These are phyloP conservation scores for Calonectria henricotiae DNA, from an alignment of 2,329 filamentous ascomycete species.

Conservation along the genomic window DNA sequence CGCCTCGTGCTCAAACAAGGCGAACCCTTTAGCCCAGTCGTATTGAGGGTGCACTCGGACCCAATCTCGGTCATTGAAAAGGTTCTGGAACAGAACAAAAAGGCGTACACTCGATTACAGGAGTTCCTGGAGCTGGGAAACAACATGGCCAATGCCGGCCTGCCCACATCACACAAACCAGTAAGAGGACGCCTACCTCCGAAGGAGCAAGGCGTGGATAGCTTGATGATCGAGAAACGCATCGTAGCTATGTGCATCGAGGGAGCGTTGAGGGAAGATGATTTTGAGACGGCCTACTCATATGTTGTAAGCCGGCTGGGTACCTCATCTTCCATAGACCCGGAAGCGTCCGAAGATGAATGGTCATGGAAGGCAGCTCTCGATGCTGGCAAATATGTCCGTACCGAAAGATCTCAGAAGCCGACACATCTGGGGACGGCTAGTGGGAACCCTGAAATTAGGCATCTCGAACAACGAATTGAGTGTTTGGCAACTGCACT, in stretches of 20 bases:
- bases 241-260: constrained; percentile 87
- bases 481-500: constrained; percentile 85
- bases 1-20: constrained; percentile 85
- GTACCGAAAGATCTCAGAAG: constrained; percentile 68
- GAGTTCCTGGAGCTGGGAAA: constrained; percentile 80
- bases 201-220: constrained; percentile 53
- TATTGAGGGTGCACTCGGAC: constrained; percentile 83
- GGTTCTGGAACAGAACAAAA: constrained; percentile 82
- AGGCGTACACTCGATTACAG: constrained; percentile 82
- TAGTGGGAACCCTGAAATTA: constrained; percentile 74
- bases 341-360: constrained; percentile 66
- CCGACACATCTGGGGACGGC: constrained; percentile 75
- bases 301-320: constrained; percentile 82
- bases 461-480: constrained; percentile 85
- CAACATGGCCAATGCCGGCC: constrained; percentile 76
- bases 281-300: constrained; percentile 90
- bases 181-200: constrained; percentile 29
- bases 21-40: constrained; percentile 84
- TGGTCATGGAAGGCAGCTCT: constrained; percentile 87
- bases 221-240: constrained; percentile 71
- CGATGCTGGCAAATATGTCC: constrained; percentile 82
- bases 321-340: constrained; percentile 38
- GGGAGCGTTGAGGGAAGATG: constrained; percentile 82
- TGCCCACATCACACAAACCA: constrained; percentile 53
- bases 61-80: constrained; percentile 82